Base-by-base conservation (phyloP, 225 moss, liverwort and hornwort genomes). In the Physcomitrellopsis africana region DNA sequence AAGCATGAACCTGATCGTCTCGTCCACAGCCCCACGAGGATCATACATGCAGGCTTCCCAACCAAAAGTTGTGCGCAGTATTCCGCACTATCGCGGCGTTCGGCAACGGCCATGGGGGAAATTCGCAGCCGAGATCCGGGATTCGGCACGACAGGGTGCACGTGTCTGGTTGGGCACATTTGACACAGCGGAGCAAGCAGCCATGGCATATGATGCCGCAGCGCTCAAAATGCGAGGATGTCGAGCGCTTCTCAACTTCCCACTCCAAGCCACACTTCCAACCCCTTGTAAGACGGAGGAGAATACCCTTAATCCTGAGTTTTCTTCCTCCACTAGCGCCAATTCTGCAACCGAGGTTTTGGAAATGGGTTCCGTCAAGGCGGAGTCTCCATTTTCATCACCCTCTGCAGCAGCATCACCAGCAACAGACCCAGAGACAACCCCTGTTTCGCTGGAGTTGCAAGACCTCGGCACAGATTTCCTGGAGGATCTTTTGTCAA, bases 81-180 rank as follows among this genome's bases (percentile, higher is more conserved):
- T 71, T 7, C 87, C 84, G 3, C 87, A 87, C 69, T 87, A 87
- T 65, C 84, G 84, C 18, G 87, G 87, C 17, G 87, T 87, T 26
- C 62, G 87, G 14, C 87, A 87, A 66, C 80, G 87, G 9, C 87
- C 87, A 0, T 87, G 87, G 87, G 87, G 87, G 1, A 87, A 87
- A 61, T 87, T 87, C 54, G 87, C 87, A 0, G 87, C 87, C 1
- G 87, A 87, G 74, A 87, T 87, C 60, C 80, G 87, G n/a, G 87
- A 87, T 60, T 87, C 87, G 17, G 87, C 87, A 5, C 60, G 81
- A 53, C 87, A 87, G 66, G 87, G 87, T 11, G 82, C 87, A 29
- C 84, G 87, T 51, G 77, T 84, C 54, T 87, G 87, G 87, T 80
- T 87, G 11, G 87, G 87, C 11, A 87, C 87, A 0, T 87, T 84